Base-by-base conservation (phyloP, 2,329 filamentous ascomycete genomes). In the Zymoseptoria passerinii region DNA sequence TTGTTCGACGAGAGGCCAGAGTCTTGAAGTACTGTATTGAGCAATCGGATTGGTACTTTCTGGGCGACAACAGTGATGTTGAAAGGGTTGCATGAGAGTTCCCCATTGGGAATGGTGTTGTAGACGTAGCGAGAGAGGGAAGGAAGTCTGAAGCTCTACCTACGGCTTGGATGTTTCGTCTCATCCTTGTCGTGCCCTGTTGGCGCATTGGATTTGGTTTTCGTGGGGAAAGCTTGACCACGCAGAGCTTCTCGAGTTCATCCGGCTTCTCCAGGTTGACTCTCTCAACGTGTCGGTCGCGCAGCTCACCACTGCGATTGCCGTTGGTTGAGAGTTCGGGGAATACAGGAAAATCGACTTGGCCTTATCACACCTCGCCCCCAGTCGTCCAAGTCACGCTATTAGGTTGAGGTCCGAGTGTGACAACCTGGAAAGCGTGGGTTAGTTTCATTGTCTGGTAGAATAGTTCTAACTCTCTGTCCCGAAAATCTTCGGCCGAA, bases 401-500 rank as follows among this genome's bases (percentile, higher is more conserved):
- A 44, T 44, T 23, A 44, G 35, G 35, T 44, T 44, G 35, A 44
- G 35, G 35, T 7, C 16, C 10, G n/a, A 44, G 13, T 16, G 35
- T 44, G 13, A 44, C 35, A 44, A 44, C 35, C 35, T 44, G 35
- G 35, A 44, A 44, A 44, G 35, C 35, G 35, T 40, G 10, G 13
- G 29, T 35, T 35, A 35, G 29, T 35, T 35, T 35, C 29, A 35
- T 35, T 35, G 29, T 4, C 23, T 40, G 35, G 44, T 28, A n/a
- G n/a, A n/a, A n/a, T n/a, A n/a, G n/a, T n/a, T n/a, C n/a, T n/a
- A n/a, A 20, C 23, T 35, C 18, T 28, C 52, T 53, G 44, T 53
- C 53, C 57, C 53, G 53, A 56, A 60, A 60, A 60, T 56, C 57
- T 60, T 56, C 58, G 55, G 52, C 48, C 44, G 29, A 23, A 18